Evolutionary conservation across 768 basidiomycete genomes (phyloP), one percentile per base, ranked within the genome.

Genomic region (Grammothele lineata): DNA sequence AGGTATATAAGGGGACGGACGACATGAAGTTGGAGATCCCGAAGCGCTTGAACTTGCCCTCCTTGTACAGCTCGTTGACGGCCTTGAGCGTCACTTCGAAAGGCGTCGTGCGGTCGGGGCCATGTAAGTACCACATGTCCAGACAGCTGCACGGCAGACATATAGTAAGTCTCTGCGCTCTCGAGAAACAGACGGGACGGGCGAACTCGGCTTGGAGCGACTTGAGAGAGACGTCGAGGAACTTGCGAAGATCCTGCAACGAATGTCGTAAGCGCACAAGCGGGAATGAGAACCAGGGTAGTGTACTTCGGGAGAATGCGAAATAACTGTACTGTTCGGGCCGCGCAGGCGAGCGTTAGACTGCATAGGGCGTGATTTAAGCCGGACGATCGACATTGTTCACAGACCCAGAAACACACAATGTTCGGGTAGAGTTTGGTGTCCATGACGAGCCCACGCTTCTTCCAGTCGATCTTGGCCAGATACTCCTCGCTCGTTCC

Each of bases 401-500:
- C 8, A 34, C 12, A 9, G 24, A 23, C 21, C 43, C 33, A 39
- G 15, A 6, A 19, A 25, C 54, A 47, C 30, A 68, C 67, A 9
- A 50, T 43, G 36, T 50, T 58, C 0, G 81, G 80, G 49, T 72
- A 73, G 15, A 80, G 71, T 59, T 85, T 85, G 0, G 80, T 84
- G 35, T 81, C 79, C 35, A 84, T 63, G 45, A 71, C 70, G 19
- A 82, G 55, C 0, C 77, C 77, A 26, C 75, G 69, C 27, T 63
- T 61, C 46, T 74, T 66, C 66, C 75, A 74, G 48, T 70, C 64
- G 44, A 74, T 66, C 61, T 75, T 62, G 8, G 76, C 78, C 8
- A 82, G 67, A 51, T 57, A 57, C 43, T 66, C 55, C 48, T 67
- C 65, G 24, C 51, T 56, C 10, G 67, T 66, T 2, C 64, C 62